phyloP scores from a whole-genome alignment of 176 grass and related monocot species.

The Eleusine coracana region DNA sequence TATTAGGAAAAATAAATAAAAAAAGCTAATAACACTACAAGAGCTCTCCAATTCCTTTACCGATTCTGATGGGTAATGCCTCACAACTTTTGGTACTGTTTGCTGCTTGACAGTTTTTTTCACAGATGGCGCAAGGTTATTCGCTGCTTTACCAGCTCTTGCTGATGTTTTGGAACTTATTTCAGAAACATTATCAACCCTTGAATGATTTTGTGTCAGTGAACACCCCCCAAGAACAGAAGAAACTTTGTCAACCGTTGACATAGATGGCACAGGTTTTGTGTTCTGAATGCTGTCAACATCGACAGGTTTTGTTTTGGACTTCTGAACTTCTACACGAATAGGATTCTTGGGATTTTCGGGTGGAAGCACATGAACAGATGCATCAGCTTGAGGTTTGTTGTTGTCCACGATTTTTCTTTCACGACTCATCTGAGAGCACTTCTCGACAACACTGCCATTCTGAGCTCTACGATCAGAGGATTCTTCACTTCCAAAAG shows the following conservation, averaged over 20 bases:
- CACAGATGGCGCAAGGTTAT: slow-evolving; percentile 55
- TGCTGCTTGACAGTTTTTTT: slow-evolving; percentile 75
- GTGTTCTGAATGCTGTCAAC: slow-evolving; percentile 24
- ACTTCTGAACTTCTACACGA: slow-evolving; percentile 39
- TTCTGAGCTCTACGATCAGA: slow-evolving; percentile 32
- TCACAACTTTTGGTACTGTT: slow-evolving; percentile 62
- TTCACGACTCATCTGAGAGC: slow-evolving; percentile 20
- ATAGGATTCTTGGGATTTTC: slow-evolving; percentile 36
- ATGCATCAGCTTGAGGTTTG: slow-evolving; percentile 21
- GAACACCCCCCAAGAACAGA: slow-evolving; percentile 34
- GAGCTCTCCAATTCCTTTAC: slow-evolving; percentile 52
- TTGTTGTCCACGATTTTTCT: slow-evolving; percentile 25
- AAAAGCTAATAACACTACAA: slow-evolving; percentile 24
- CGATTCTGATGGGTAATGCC: slow-evolving; percentile 86
- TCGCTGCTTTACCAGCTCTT: slow-evolving; percentile 45
- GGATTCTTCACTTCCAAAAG: slow-evolving; percentile 22
- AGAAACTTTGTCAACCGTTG: slow-evolving; percentile 40
- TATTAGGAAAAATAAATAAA: slow-evolving; percentile 36
- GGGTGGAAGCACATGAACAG: slow-evolving; percentile 26
- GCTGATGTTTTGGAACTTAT: slow-evolving; percentile 40
- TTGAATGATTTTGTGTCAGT: slow-evolving; percentile 39
- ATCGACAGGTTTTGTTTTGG: slow-evolving; percentile 34
- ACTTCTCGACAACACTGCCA: slow-evolving; percentile 30
- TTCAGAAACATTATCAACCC: slow-evolving; percentile 41
- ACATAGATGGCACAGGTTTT: slow-evolving; percentile 42